Evolutionary conservation across 2,329 filamentous ascomycete genomes (phyloP).

Genomic region (Cadophora sp.): DNA sequence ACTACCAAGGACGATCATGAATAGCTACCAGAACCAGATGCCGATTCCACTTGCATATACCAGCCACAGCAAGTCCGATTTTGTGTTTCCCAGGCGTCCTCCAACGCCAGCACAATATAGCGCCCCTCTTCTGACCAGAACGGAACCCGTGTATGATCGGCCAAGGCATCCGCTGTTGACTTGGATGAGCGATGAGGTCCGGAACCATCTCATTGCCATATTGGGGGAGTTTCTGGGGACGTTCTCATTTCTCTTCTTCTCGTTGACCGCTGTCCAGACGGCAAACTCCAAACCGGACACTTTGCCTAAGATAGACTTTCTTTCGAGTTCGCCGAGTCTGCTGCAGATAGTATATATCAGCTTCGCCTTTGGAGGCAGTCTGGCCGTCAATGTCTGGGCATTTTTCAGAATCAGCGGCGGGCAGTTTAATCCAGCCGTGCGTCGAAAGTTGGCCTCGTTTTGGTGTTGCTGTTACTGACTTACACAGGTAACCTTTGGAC

Average conservation of each 20-base stretch:
- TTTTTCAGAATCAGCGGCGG: constrained; percentile 60
- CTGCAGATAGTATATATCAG: constrained; percentile 42
- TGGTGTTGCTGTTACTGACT: constrained; percentile 22
- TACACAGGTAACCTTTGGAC: constrained; percentile 45
- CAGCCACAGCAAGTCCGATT: constrained; percentile 7
- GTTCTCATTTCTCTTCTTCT: constrained; percentile 45
- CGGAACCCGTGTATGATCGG: neutral
- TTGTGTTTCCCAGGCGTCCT: constrained; percentile 9
- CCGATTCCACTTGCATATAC: constrained; percentile 12
- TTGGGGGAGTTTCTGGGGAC: constrained; percentile 58
- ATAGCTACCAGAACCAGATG: constrained; percentile 13
- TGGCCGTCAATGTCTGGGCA: constrained; percentile 61
- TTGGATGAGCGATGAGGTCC: constrained; percentile 16
- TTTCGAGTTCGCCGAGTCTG: constrained; percentile 46
- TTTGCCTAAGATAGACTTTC: constrained; percentile 19
- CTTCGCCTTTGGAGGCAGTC: constrained; percentile 46
- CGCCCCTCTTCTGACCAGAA: neutral
- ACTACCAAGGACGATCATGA: constrained; percentile 12
- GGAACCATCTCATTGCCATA: constrained; percentile 49
- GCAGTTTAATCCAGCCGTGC: constrained; percentile 46
- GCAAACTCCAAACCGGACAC: constrained; percentile 24
- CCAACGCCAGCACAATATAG: constrained; percentile 9
- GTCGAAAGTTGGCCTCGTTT: neutral
- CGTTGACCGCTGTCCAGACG: constrained; percentile 37
- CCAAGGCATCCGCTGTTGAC: neutral